Base-by-base conservation (phyloP, 768 basidiomycete genomes). In the Suillus bovinus region DNA sequence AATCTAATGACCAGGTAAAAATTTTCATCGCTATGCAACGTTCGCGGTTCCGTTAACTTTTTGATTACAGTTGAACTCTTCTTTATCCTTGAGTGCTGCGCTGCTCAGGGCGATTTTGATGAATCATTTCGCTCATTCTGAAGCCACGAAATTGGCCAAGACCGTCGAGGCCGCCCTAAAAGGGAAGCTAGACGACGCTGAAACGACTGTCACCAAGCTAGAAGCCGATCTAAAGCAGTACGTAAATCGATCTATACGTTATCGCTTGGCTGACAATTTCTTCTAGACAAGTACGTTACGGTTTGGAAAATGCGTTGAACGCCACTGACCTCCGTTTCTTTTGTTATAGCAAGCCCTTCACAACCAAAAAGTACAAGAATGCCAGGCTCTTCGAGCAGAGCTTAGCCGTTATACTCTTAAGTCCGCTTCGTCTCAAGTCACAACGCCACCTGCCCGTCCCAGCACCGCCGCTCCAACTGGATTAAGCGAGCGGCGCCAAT, bases 21-120 rank as follows among this genome's bases (percentile, higher is more conserved):
- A 71, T 67, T 42, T 58, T 34, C 72, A 62, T 67, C 50, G 3
- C 10, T 58, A 56, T 58, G 34, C 33, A 47, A 47, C 63, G 47
- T 64, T 63, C 46, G 39, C 11, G 9, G n/a, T 33, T 10, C 65
- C 47, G 61, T 66, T 63, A 29, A 67, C 20, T 58, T 64, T n/a
- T 57, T 49, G 60, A 46, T 34, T 42, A 2, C 71, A 91, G 87
- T 78, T 82, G 47, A 47, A 47, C 62, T 83, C 86, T 67, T 86
- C 90, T 33, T 84, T 93, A 53, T 80, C 85, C 67, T 81, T 93
- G 68, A 91, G 89, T 77, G 87, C 90, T 68, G 86, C 88, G 56
- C 84, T 93, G 55, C 80, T 93, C 71, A 86, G 88, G 66, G 91
- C 91, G 60, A 93, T 93, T 73, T 83, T 93, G 62, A 84, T 89